A percentile compares a stretch with the other conserved stretches of the same genome.
phyloP scores from a whole-genome alignment of 2,329 filamentous ascomycete genomes.

The Trichoderma sp. region DNA sequence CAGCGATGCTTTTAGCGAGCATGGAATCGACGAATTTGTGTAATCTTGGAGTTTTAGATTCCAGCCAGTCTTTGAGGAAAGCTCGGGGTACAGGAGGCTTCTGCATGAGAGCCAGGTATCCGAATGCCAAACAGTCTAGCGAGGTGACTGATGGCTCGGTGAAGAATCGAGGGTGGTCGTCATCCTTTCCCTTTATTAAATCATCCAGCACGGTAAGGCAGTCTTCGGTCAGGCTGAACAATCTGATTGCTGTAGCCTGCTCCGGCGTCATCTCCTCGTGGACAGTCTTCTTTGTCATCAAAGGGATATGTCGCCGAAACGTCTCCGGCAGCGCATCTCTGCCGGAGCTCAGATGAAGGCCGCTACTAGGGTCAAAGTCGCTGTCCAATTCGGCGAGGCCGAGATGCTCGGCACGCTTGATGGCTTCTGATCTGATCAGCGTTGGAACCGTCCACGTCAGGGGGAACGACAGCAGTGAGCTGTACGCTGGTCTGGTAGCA shows the following conservation, averaged over 20 bases:
- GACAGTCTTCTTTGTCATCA: slow-evolving; percentile 55
- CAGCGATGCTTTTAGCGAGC: slow-evolving; percentile 30
- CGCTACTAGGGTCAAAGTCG: slow-evolving; percentile 49
- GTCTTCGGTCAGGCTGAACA: slow-evolving; percentile 70
- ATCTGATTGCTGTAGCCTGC: slow-evolving; percentile 71
- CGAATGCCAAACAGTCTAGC: slow-evolving; percentile 78
- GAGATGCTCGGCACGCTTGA: slow-evolving; percentile 68
- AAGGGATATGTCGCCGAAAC: slow-evolving; percentile 43
- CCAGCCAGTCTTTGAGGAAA: slow-evolving; percentile 47
- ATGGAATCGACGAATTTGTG: slow-evolving; percentile 39
- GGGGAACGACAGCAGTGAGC: slow-evolving; percentile 77
- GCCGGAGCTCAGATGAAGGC: slow-evolving; percentile 41
- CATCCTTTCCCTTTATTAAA: slow-evolving; percentile 40
- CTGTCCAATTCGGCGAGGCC: slow-evolving; percentile 69
- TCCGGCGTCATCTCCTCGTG: slow-evolving; percentile 66
- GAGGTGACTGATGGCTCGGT: slow-evolving; percentile 32
- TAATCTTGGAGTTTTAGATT: slow-evolving; percentile 36
- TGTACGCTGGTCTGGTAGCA: slow-evolving; percentile 78
- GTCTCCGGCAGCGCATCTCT: slow-evolving; percentile 44
- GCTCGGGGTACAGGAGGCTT: slow-evolving; percentile 48
- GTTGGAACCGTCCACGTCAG: slow-evolving; percentile 85
- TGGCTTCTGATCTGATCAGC: slow-evolving; percentile 68
- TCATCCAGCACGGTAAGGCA: slow-evolving; percentile 72
- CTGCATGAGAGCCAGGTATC: slow-evolving; percentile 75
- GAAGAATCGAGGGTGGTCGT: slow-evolving; percentile 38